Evolutionary conservation across 805 yeast species (phyloP).

Genomic region (Kluyveromyces lactis): DNA sequence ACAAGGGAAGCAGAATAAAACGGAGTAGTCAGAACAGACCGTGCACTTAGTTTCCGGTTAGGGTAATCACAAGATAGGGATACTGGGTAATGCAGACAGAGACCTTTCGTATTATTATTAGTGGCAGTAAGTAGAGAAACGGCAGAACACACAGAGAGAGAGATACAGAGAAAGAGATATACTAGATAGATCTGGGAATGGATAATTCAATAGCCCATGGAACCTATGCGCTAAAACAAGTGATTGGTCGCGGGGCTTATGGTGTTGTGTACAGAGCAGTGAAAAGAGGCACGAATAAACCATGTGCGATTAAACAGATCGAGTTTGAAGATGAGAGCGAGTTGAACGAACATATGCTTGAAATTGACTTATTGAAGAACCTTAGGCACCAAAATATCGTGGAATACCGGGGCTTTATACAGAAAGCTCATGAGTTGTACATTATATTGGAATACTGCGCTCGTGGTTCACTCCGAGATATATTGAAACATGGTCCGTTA

Average conservation of each 20-base stretch:
- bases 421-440: conserved; percentile 56
- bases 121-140: too few species aligned
- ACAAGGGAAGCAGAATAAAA: conserved; percentile 1
- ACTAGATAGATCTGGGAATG: not conserved
- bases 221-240: conserved; percentile 44
- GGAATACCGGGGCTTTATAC: conserved; percentile 83
- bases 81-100: too few species aligned
- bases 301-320: conserved; percentile 76
- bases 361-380: conserved; percentile 67
- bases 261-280: conserved; percentile 78
- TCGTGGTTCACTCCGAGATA: conserved; percentile 53
- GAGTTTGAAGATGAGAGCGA: conserved; percentile 64
- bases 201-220: conserved; percentile 3
- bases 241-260: conserved; percentile 85
- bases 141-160: too few species aligned
- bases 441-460: conserved; percentile 71
- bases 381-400: conserved; percentile 86
- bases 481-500: conserved; percentile 33
- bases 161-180: too few species aligned
- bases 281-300: conserved; percentile 53
- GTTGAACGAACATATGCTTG: conserved; percentile 49
- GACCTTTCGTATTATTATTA: too few species aligned
- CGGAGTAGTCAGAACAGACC: not conserved
- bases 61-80: too few species aligned
- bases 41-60: too few species aligned